Evolutionary conservation across 371 early-diverging fungal species (phyloP).

Genomic region (Mortierella sp.): DNA sequence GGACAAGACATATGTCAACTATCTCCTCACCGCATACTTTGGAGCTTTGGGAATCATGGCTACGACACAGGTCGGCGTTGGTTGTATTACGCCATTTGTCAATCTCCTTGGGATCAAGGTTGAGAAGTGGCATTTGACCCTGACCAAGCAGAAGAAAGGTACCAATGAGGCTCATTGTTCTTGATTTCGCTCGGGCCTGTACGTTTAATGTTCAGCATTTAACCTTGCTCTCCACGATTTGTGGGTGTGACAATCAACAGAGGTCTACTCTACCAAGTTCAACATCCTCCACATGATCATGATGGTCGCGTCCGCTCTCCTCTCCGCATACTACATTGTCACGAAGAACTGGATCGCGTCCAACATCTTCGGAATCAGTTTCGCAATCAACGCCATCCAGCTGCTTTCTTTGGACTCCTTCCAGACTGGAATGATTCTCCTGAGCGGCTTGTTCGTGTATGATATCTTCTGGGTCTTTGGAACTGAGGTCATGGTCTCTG

Average conservation of each 20-base stretch:
- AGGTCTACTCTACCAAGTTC: constrained; percentile 75
- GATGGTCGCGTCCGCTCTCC: constrained; percentile 63
- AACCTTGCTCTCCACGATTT: constrained; percentile 4
- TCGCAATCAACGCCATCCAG: constrained; percentile 88
- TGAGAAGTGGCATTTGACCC: constrained; percentile 73
- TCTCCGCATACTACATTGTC: constrained; percentile 82
- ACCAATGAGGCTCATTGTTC: constrained; percentile 16
- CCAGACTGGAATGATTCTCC: constrained; percentile 93
- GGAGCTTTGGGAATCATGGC: constrained; percentile 84
- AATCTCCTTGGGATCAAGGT: constrained; percentile 63
- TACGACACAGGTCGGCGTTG: constrained; percentile 72
- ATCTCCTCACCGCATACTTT: constrained; percentile 90
- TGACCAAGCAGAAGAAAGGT: constrained; percentile 81
- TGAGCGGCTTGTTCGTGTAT: constrained; percentile 93
- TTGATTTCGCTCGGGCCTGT: neutral
- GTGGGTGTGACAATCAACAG: constrained; percentile 27
- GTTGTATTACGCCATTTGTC: constrained; percentile 61
- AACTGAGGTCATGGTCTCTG: constrained; percentile 98
- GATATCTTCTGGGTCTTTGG: constrained; percentile 99
- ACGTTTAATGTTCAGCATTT: neutral
- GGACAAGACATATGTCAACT: constrained; percentile 86
- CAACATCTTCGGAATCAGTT: constrained; percentile 90
- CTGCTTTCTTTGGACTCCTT: constrained; percentile 93
- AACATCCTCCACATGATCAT: constrained; percentile 77
- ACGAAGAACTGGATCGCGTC: constrained; percentile 94